Percentiles rank a stretch among this genome's conserved stretches.
Conservation (phyloP, 805 yeast species). For the Hanseniaspora occidentalis region DNA sequence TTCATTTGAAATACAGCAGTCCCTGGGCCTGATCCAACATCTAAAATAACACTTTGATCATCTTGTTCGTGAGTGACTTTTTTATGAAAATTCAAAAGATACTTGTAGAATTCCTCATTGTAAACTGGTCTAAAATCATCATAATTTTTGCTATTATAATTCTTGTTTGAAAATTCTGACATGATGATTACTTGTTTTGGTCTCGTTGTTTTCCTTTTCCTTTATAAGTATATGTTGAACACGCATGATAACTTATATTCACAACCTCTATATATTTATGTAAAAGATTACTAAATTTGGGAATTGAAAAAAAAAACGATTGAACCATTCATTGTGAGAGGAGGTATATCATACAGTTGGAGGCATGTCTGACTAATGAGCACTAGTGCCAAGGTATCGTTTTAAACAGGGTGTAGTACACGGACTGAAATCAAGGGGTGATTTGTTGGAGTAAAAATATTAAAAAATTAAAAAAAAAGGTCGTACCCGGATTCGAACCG, state of each 20-base stretch:
- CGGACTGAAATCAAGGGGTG: too few relatives aligned
- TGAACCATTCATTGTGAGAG: too few relatives aligned
- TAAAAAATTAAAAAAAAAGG: conserved; percentile 34
- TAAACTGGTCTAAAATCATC: conserved; percentile 54
- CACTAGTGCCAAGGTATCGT: too few relatives aligned
- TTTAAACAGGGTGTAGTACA: too few relatives aligned
- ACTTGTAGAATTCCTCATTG: conserved; percentile 36
- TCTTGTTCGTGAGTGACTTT: not conserved
- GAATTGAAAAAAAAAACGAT: too few relatives aligned
- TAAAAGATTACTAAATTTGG: too few relatives aligned
- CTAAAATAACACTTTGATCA: conserved; percentile 32
- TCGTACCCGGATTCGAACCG: conserved; percentile 83
- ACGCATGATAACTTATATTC: too few relatives aligned
- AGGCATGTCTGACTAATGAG: too few relatives aligned
- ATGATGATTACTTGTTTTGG: conserved; percentile 21
- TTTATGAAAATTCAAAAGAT: conserved; percentile 30
- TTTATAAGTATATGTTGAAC: too few relatives aligned
- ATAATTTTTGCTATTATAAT: conserved; percentile 43
- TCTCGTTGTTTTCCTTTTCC: not conserved
- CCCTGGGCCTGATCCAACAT: conserved; percentile 76
- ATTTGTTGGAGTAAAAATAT: too few relatives aligned
- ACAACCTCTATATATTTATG: too few relatives aligned
- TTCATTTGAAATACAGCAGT: conserved; percentile 43
- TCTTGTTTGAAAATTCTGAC: conserved; percentile 48
- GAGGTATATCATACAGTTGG: too few relatives aligned